Base-by-base conservation (phyloP, 805 yeast genomes). In the Myxozyma lipomycoides region DNA sequence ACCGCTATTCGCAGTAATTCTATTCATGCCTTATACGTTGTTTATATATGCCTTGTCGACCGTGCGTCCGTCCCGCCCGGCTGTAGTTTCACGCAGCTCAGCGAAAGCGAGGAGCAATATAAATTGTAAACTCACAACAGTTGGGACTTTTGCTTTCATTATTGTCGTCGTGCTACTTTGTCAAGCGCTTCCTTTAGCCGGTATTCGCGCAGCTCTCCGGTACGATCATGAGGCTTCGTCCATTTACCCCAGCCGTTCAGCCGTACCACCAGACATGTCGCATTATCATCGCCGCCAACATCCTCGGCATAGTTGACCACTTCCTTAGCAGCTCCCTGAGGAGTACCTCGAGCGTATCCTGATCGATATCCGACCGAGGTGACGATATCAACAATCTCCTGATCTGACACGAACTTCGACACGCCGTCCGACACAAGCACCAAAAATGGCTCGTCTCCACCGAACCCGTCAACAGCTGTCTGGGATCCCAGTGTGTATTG, bases 181-280 rank as follows among this genome's bases (percentile, higher is more conserved):
- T 56, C 61, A 25, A 61, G 44, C 3, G 65, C 78, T 45, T 73
- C 77, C 45, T 69, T 73, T 62, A 85, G 68, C 59, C 86, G 76
- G 51, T 83, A 83, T 66, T 86, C 96, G 56, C 98, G 75, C 49
- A 79, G 67, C 40, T 75, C 77, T 0, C 96, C 97, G 0, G 97
- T 88, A 43, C 95, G 71, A 69, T 91, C 98, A 3, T 73, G 63
- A 49, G 77, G 69, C 30, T 59, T 51, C 5, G 93, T 91, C 97
- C 98, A 93, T 48, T 81, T 77, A 4, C 96, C 96, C 98, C 98
- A 93, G 7, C 96, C 96, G 32, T 78, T 75, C 49, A 93, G 71
- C 52, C 95, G 73, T 9, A 91, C 68, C 3, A 93, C 86, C 55
- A 84, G 63, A 65, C 96, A 88, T 2, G 97, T 88, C n/a, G 98